These are phyloP conservation scores for Penicillium oxalicum DNA, from an alignment of 2,329 filamentous ascomycete species.

Conservation along the genomic window DNA sequence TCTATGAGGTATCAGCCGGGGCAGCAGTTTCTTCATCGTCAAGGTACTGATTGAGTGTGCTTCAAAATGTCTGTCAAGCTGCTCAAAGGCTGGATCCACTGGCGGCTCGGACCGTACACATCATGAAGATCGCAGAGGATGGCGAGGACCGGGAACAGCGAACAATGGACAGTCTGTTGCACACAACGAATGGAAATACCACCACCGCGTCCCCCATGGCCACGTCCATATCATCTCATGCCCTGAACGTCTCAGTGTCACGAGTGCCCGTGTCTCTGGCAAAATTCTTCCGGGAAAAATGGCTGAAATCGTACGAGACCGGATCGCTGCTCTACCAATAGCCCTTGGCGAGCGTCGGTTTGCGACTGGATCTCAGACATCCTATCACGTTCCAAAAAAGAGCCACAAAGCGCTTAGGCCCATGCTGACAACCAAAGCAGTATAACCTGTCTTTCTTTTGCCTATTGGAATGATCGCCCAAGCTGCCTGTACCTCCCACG, in stretches of 20 bases:
- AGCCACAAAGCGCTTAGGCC: too few relatives aligned
- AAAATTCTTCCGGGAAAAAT: too few relatives aligned
- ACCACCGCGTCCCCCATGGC: background rate
- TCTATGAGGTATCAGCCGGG: background rate
- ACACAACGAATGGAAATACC: background rate
- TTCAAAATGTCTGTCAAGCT: too few relatives aligned
- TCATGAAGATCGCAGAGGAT: background rate
- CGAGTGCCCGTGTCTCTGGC: too few relatives aligned
- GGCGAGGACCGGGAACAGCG: too few relatives aligned
- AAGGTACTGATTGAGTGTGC: background rate
- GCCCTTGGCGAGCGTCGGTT: too few relatives aligned
- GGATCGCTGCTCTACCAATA: too few relatives aligned
- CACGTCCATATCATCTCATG: too few relatives aligned
- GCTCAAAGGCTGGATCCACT: slow-evolving; percentile 9
- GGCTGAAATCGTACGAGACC: too few relatives aligned
- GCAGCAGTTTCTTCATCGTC: background rate
- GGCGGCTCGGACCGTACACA: slow-evolving; percentile 27
- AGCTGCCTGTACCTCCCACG: slow-evolving; percentile 19
- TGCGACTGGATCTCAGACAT: too few relatives aligned
- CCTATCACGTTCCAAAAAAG: too few relatives aligned
- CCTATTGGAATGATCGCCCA: slow-evolving; percentile 1
- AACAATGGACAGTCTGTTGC: background rate
- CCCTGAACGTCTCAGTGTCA: too few relatives aligned
- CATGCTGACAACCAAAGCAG: background rate
- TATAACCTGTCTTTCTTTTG: background rate